Conservation (phyloP, 2,329 filamentous ascomycete species). For the Leptographium wingfieldii region DNA sequence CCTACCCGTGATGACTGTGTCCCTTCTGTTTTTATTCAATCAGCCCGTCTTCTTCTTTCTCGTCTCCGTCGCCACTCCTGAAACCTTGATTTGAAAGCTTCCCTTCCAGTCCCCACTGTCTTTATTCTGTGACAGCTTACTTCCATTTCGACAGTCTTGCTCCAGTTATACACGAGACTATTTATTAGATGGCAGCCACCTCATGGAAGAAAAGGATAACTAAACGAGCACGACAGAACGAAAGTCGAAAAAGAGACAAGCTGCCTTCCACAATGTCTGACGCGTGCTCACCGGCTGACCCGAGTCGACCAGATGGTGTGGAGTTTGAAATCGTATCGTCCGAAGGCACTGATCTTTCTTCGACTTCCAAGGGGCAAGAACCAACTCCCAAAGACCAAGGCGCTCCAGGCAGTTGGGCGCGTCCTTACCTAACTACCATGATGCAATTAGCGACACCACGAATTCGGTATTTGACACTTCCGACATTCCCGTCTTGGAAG, state of each 20-base stretch:
- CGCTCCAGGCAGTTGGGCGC: not conserved
- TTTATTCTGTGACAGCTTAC: not conserved
- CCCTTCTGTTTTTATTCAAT: not conserved
- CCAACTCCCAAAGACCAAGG: no score
- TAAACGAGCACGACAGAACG: no score
- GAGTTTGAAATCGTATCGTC: not conserved
- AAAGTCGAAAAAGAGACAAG: not conserved
- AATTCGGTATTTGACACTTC: not conserved
- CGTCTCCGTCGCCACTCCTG: not conserved
- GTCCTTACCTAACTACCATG: not conserved
- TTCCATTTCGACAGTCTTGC: not conserved
- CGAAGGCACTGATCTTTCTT: not conserved
- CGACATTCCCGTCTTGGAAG: not conserved
- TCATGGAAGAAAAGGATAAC: no score
- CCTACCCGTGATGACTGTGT: not conserved
- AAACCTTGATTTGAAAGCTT: no score
- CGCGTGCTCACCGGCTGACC: not conserved
- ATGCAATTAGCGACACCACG: not conserved
- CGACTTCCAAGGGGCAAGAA: not conserved
- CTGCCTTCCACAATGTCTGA: not conserved
- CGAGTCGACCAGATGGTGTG: not conserved
- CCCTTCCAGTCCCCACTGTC: no score
- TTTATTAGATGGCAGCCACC: no score
- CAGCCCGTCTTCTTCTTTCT: not conserved
- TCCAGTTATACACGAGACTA: not conserved